These are phyloP conservation scores for Silene conica DNA, from an alignment of 148 eudicot genomes.

Conservation along the genomic window DNA sequence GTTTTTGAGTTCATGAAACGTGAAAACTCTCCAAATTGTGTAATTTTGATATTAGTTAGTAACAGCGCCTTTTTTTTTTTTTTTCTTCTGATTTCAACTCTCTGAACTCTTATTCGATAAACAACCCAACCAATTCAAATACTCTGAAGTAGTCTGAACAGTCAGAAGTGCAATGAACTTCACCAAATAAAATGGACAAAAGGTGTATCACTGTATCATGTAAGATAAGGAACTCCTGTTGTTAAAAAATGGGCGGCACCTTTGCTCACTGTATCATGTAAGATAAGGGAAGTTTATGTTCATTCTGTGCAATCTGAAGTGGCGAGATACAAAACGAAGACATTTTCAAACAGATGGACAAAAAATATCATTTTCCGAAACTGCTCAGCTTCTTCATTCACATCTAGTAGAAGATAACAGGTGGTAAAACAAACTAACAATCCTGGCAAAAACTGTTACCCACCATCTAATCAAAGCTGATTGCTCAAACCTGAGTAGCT, in stretches of 20 bases:
- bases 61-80: background rate
- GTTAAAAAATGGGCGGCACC: too few species aligned
- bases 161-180: too few species aligned
- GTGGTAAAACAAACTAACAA: background rate
- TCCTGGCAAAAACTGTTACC: slow-evolving; percentile 5
- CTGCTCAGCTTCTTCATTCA: background rate
- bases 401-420: background rate
- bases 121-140: background rate
- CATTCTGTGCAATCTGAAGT: too few species aligned
- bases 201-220: too few species aligned
- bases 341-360: background rate
- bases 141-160: too few species aligned
- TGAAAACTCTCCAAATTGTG: background rate
- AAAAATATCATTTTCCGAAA: background rate
- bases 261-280: background rate
- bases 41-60: too few species aligned
- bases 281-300: background rate
- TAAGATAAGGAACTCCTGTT: background rate
- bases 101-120: too few species aligned
- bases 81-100: too few species aligned
- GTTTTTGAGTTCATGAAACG: background rate
- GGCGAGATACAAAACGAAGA: background rate
- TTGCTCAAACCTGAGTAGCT: background rate
- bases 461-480: background rate
- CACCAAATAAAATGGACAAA: too few species aligned